Conservation (phyloP, 176 grass and related monocot genomes). For the Lolium perenne region DNA sequence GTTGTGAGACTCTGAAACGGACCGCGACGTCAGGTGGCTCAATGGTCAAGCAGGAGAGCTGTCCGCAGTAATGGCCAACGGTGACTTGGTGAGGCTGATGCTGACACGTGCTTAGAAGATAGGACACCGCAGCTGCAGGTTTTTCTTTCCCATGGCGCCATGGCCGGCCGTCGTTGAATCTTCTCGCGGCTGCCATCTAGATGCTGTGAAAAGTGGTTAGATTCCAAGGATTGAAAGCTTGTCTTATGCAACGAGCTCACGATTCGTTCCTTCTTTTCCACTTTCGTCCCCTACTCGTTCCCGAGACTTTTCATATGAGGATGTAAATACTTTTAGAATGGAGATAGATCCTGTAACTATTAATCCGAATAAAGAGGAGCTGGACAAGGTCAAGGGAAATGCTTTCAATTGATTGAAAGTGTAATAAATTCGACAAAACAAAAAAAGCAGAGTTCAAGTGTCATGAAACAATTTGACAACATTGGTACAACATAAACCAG, state of each 20-base stretch:
- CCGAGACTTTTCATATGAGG: background rate
- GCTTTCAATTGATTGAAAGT: background rate
- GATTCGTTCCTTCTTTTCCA: background rate
- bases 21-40: conserved; percentile 36
- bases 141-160: background rate
- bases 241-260: conserved; percentile 40
- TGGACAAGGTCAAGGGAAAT: background rate
- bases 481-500: too few relatives aligned
- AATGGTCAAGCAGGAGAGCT: conserved; percentile 46
- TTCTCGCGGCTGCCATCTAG: conserved; percentile 30
- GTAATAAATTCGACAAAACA: too few relatives aligned
- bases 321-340: conserved; percentile 24
- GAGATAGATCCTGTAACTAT: conserved; percentile 21
- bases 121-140: conserved; percentile 34
- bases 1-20: conserved; percentile 49
- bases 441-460: too few relatives aligned
- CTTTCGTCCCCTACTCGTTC: background rate
- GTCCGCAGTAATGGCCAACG: conserved; percentile 42
- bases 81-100: conserved; percentile 12
- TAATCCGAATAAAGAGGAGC: conserved; percentile 7
- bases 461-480: background rate
- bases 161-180: background rate
- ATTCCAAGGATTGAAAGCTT: conserved; percentile 47
- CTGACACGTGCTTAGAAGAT: conserved; percentile 55
- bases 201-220: conserved; percentile 30